These are phyloP conservation scores for Colletotrichum zoysiae DNA, from an alignment of 2,329 filamentous ascomycete genomes.

Conservation along the genomic window DNA sequence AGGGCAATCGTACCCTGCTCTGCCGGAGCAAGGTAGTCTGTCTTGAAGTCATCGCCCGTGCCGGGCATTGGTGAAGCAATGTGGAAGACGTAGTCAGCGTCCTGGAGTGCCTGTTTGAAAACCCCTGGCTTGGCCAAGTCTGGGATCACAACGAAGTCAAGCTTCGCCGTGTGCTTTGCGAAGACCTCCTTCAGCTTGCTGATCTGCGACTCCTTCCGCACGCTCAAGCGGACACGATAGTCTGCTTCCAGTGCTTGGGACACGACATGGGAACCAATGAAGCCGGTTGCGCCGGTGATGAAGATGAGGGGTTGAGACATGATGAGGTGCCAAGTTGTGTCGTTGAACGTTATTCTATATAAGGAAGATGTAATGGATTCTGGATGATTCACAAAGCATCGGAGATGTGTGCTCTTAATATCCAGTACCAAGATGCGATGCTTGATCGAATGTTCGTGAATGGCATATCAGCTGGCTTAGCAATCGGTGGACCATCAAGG, in stretches of 20 bases:
- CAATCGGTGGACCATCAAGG: no score
- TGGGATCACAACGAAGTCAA: conserved; percentile 7
- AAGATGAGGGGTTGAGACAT: conserved; percentile 28
- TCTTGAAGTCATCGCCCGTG: conserved; percentile 13
- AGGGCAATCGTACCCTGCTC: conserved; percentile 11
- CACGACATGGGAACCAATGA: conserved; percentile 20
- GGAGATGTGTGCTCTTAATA: not conserved
- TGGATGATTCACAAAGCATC: not conserved
- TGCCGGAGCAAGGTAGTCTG: conserved; percentile 21
- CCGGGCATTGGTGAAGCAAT: conserved; percentile 26
- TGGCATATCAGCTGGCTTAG: accelerated
- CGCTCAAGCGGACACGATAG: conserved; percentile 28
- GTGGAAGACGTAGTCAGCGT: conserved; percentile 23
- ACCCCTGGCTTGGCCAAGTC: conserved; percentile 3
- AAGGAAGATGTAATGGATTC: no score
- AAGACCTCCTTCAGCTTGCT: not conserved
- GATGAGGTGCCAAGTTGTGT: no score
- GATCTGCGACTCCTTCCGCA: conserved; percentile 18
- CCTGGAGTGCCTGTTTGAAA: conserved; percentile 4
- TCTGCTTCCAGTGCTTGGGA: not conserved
- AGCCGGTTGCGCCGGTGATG: conserved; percentile 31
- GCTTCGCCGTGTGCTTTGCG: not conserved
- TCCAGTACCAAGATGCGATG: no score
- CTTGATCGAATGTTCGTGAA: no score
- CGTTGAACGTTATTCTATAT: not conserved